phyloP scores from a whole-genome alignment of 2,329 filamentous ascomycete genomes.

The Cercospora citrullina region DNA sequence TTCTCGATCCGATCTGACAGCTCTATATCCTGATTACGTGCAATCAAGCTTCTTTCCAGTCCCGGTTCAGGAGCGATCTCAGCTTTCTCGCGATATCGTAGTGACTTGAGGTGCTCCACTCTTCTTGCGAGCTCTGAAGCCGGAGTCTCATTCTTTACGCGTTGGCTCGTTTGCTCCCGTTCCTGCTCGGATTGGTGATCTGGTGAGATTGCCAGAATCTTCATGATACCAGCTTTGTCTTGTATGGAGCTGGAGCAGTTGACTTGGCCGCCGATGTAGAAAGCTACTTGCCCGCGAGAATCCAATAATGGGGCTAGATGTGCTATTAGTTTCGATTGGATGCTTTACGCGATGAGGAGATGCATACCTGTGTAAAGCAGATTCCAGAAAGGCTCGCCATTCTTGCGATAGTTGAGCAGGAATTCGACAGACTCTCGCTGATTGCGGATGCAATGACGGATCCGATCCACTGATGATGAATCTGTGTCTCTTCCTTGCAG shows the following conservation, averaged over 20 bases:
- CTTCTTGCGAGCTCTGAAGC: slow-evolving; percentile 1
- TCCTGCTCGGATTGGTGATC: slow-evolving; percentile 9
- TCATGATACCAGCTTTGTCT: slow-evolving; percentile 53
- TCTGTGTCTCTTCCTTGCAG: slow-evolving; percentile 54
- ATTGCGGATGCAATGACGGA: slow-evolving; percentile 46
- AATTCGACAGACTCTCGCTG: slow-evolving; percentile 53
- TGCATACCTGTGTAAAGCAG: slow-evolving; percentile 46
- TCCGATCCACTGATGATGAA: slow-evolving; percentile 42
- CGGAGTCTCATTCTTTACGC: neutral
- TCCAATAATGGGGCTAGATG: slow-evolving; percentile 49
- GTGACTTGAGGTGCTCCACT: neutral
- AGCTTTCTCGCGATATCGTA: slow-evolving; percentile 3
- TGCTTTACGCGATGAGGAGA: neutral
- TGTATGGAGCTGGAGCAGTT: slow-evolving; percentile 58
- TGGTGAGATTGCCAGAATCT: slow-evolving; percentile 42
- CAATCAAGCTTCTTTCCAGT: slow-evolving; percentile 40
- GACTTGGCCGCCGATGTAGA: slow-evolving; percentile 59
- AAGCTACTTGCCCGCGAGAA: slow-evolving; percentile 49
- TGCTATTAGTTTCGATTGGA: slow-evolving; percentile 35
- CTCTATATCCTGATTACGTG: slow-evolving; percentile 34
- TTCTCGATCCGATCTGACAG: slow-evolving; percentile 44
- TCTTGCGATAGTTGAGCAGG: slow-evolving; percentile 54
- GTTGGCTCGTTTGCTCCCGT: neutral
- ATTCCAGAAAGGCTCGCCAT: slow-evolving; percentile 59
- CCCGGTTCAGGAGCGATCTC: slow-evolving; percentile 33